A percentile compares a stretch with the other conserved stretches of the same genome.
phyloP scores from a whole-genome alignment of 768 basidiomycete species.

The Strobilomyces confusus region DNA sequence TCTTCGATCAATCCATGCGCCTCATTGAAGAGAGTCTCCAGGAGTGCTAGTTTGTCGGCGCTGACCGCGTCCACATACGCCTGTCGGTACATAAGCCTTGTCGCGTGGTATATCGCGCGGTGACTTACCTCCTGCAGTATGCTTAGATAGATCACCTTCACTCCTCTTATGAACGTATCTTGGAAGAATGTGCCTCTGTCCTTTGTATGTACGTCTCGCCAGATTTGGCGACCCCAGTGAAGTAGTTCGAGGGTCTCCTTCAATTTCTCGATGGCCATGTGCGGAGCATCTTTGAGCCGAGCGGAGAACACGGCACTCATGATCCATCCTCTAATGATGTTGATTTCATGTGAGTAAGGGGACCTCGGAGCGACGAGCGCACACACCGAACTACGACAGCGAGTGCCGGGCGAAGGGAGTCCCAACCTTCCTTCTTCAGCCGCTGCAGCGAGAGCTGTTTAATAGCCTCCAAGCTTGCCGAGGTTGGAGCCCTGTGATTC shows the following conservation, averaged over 20 bases:
- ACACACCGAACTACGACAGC: not conserved
- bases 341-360: not conserved
- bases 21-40: constrained; percentile 1
- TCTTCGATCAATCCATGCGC: not conserved
- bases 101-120: not conserved
- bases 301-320: not conserved
- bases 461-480: not conserved
- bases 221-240: constrained; percentile 3
- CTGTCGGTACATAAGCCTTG: not conserved
- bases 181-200: not conserved
- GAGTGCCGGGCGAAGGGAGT: not conserved
- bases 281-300: not conserved
- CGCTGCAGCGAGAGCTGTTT: not conserved
- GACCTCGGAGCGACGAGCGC: not conserved
- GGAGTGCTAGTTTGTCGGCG: not conserved
- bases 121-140: not conserved
- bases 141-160: not conserved
- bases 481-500: not conserved
- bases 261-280: not conserved
- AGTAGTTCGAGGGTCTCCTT: not conserved
- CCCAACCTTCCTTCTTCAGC: not conserved
- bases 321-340: not conserved
- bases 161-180: not conserved
- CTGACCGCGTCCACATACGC: not conserved
- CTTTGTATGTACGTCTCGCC: not conserved